phyloP scores from a whole-genome alignment of 2,329 filamentous ascomycete genomes.

The Fonsecaea pugnacius region DNA sequence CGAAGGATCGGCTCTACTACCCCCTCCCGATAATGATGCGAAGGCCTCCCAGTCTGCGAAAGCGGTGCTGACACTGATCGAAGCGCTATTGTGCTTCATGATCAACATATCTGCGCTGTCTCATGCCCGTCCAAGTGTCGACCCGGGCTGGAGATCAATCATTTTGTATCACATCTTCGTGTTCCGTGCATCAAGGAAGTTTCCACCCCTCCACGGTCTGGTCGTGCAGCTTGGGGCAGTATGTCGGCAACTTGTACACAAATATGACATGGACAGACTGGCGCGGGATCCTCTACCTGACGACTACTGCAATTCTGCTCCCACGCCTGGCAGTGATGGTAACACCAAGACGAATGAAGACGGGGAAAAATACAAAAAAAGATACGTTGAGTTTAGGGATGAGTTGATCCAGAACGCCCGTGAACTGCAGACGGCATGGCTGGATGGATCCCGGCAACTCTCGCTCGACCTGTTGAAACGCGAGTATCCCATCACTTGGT shows the following conservation, averaged over 20 bases:
- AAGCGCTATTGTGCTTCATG: slow-evolving; percentile 54
- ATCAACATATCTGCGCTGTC: slow-evolving; percentile 53
- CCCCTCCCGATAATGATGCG: slow-evolving; percentile 40
- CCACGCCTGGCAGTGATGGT: slow-evolving; percentile 52
- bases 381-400: slow-evolving; percentile 47
- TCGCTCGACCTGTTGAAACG: slow-evolving; percentile 47
- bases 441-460: slow-evolving; percentile 48
- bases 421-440: slow-evolving; percentile 51
- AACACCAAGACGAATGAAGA: slow-evolving; percentile 41
- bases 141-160: slow-evolving; percentile 53
- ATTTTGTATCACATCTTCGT: slow-evolving; percentile 54
- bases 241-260: slow-evolving; percentile 52
- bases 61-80: slow-evolving; percentile 40
- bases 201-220: slow-evolving; percentile 50
- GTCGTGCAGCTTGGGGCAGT: slow-evolving; percentile 53
- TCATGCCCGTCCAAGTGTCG: slow-evolving; percentile 44
- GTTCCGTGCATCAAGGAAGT: slow-evolving; percentile 44
- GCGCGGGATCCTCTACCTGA: slow-evolving; percentile 46
- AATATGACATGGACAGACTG: slow-evolving; percentile 51
- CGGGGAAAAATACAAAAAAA: slow-evolving; percentile 44
- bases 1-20: slow-evolving; percentile 41
- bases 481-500: slow-evolving; percentile 53
- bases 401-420: slow-evolving; percentile 48
- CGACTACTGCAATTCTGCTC: slow-evolving; percentile 44
- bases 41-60: slow-evolving; percentile 36